Conservation (phyloP, 345 rosid genomes). For the Cochlearia excelsa region DNA sequence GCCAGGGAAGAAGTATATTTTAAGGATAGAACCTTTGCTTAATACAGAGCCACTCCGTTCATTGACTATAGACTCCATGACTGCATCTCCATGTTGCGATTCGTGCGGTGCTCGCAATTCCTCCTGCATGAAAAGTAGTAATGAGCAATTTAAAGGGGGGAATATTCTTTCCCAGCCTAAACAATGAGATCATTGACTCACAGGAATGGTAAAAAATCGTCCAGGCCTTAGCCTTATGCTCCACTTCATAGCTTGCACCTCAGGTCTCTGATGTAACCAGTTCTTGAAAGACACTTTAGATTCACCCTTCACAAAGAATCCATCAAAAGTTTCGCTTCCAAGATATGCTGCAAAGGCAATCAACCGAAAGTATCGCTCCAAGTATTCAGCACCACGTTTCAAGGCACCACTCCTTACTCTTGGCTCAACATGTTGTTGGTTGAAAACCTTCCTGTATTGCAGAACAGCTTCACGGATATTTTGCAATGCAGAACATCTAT, state of each 20-base stretch:
- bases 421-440: constrained; percentile 90
- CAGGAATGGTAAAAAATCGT: constrained; percentile 82
- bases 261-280: constrained; percentile 88
- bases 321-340: constrained; percentile 93
- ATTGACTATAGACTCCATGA: constrained; percentile 88
- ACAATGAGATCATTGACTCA: constrained; percentile 38
- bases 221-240: constrained; percentile 93
- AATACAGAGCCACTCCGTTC: constrained; percentile 85
- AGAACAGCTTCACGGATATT: constrained; percentile 95
- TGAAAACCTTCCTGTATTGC: constrained; percentile 74
- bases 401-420: constrained; percentile 86
- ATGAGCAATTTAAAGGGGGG: constrained; percentile 1
- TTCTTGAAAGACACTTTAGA: constrained; percentile 73
- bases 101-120: constrained; percentile 79
- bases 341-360: constrained; percentile 98
- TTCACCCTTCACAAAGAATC: constrained; percentile 76
- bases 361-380: constrained; percentile 84
- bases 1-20: constrained; percentile 91
- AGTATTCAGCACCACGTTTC: constrained; percentile 92
- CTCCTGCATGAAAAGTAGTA: constrained; percentile 47
- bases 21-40: constrained; percentile 83
- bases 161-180: not conserved
- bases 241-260: constrained; percentile 98
- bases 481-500: constrained; percentile 94
- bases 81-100: constrained; percentile 91